These are phyloP conservation scores for Phytophthora tentaculata DNA, from an alignment of 352 stramenopile genomes.

Conservation along the genomic window DNA sequence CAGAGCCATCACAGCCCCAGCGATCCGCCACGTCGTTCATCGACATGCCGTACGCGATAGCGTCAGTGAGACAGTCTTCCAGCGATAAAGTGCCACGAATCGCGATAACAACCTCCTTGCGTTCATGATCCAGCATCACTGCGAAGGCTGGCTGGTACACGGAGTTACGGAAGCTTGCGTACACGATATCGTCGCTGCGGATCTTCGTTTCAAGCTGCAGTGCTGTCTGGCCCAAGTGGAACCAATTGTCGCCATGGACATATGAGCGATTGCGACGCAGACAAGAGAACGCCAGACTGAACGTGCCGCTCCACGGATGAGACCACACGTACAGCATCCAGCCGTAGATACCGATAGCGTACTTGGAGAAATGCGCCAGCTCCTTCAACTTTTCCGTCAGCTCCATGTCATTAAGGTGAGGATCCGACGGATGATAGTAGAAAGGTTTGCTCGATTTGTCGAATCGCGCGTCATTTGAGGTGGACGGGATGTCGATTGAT, in stretches of 20 bases:
- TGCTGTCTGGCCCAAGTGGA: conserved; percentile 79
- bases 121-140: conserved; percentile 78
- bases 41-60: conserved; percentile 83
- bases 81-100: conserved; percentile 87
- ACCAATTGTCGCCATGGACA: conserved; percentile 89
- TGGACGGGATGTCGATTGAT: conserved; percentile 52
- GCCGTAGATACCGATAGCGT: conserved; percentile 86
- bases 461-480: conserved; percentile 13
- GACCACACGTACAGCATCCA: conserved; percentile 93
- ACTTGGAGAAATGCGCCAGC: conserved; percentile 86
- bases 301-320: conserved; percentile 85
- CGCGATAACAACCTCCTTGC: conserved; percentile 76
- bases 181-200: conserved; percentile 75
- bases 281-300: conserved; percentile 78
- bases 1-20: conserved; percentile 70
- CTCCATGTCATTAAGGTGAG: conserved; percentile 48
- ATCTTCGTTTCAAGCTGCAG: conserved; percentile 82
- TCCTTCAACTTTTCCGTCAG: conserved; percentile 61
- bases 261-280: conserved; percentile 62
- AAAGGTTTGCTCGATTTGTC: conserved; percentile 21
- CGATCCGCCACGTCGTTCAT: conserved; percentile 72
- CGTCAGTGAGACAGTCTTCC: conserved; percentile 88
- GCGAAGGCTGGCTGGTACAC: conserved; percentile 86
- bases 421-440: conserved; percentile 52
- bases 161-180: conserved; percentile 80